Percentiles rank a stretch among this genome's conserved stretches.
phyloP scores from a whole-genome alignment of 371 early-diverging fungal genomes.

The Lichtheimia hyalospora region DNA sequence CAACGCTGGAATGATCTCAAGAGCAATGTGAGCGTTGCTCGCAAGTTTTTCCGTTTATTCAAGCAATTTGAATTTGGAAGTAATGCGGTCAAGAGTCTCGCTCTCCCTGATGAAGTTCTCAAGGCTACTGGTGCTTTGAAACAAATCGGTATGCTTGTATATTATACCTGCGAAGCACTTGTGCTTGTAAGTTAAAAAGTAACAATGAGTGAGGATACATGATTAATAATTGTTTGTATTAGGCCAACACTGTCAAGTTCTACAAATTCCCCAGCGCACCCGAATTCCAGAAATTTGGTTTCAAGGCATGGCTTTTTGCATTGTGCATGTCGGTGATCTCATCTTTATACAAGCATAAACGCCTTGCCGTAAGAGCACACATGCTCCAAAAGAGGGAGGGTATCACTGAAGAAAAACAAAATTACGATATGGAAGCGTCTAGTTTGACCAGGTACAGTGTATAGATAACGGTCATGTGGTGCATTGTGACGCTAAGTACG shows the following conservation, averaged over 20 bases:
- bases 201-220: not conserved
- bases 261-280: constrained; percentile 48
- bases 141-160: constrained; percentile 56
- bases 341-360: constrained; percentile 63
- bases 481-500: not conserved
- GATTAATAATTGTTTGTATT: not conserved
- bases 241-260: constrained; percentile 39
- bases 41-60: constrained; percentile 57
- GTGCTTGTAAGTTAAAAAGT: constrained; percentile 44
- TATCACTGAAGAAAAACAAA: not conserved
- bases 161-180: constrained; percentile 58
- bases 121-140: constrained; percentile 47
- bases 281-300: constrained; percentile 50
- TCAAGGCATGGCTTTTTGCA: constrained; percentile 68
- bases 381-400: not conserved
- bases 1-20: constrained; percentile 59
- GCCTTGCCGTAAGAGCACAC: constrained; percentile 23
- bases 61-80: constrained; percentile 67
- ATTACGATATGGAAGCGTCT: not conserved
- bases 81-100: constrained; percentile 49
- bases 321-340: constrained; percentile 56
- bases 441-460: not conserved
- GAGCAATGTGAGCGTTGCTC: constrained; percentile 56
- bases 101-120: constrained; percentile 54
- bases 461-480: too few relatives aligned